phyloP scores from a whole-genome alignment of 1,139 yeast species.

The Nakaseomyces sp. region DNA sequence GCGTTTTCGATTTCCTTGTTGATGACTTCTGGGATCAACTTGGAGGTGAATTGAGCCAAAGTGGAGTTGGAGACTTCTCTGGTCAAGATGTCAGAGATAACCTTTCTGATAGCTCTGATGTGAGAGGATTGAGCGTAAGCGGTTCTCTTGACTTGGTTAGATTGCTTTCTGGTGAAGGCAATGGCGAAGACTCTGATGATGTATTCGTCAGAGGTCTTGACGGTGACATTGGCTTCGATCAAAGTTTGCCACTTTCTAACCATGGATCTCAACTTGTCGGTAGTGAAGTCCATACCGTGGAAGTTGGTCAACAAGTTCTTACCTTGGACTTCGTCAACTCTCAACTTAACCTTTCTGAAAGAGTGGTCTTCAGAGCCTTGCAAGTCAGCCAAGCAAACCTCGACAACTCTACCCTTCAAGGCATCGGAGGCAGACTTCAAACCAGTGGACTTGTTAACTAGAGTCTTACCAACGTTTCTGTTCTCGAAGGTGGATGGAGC shows the following conservation, averaged over 20 bases:
- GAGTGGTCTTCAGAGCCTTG: conserved; percentile 92
- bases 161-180: conserved; percentile 87
- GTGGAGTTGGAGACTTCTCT: conserved; percentile 80
- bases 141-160: conserved; percentile 86
- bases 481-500: conserved; percentile 92
- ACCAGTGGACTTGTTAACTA: conserved; percentile 91
- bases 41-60: conserved; percentile 77
- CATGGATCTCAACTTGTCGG: conserved; percentile 82
- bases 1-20: conserved; percentile 87
- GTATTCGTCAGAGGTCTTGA: conserved; percentile 87
- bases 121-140: conserved; percentile 86
- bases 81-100: conserved; percentile 76
- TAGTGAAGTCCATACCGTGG: conserved; percentile 90
- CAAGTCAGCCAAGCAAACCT: conserved; percentile 79
- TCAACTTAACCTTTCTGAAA: conserved; percentile 79
- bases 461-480: conserved; percentile 91
- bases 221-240: conserved; percentile 86
- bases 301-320: conserved; percentile 88
- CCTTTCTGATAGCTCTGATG: conserved; percentile 66
- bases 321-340: conserved; percentile 91
- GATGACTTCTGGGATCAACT: conserved; percentile 85
- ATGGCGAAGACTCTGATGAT: conserved; percentile 80
- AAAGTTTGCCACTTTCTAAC: conserved; percentile 92
- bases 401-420: conserved; percentile 84
- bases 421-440: conserved; percentile 87